Percentiles rank a stretch among this genome's conserved stretches.
Evolutionary conservation across 805 yeast species (phyloP).

Genomic region (Candida endomychidarum): DNA sequence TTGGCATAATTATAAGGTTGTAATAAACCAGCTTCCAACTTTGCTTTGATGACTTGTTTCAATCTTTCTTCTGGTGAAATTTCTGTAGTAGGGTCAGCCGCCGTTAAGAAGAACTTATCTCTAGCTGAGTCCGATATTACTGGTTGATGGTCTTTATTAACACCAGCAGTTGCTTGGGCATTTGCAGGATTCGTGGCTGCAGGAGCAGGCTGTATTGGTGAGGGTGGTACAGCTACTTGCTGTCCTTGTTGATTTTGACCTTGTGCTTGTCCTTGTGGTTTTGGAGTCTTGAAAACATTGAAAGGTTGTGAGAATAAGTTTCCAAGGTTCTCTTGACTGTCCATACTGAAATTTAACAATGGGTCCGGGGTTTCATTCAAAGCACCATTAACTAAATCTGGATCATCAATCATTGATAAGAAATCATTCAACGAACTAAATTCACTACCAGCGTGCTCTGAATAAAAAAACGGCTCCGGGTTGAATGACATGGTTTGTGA

Average conservation of each 20-base stretch:
- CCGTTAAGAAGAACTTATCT: conserved; percentile 91
- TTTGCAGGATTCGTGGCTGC: too few species aligned
- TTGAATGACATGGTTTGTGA: conserved; percentile 44
- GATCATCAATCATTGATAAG: conserved; percentile 85
- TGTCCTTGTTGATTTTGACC: too few species aligned
- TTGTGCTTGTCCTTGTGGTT: conserved; percentile 8
- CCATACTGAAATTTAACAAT: conserved; percentile 24
- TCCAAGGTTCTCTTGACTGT: conserved; percentile 11
- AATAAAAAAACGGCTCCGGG: conserved; percentile 77
- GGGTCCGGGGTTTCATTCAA: conserved; percentile 25
- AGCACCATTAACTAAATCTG: conserved; percentile 57
- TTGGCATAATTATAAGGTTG: conserved; percentile 93
- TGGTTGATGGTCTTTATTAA: conserved; percentile 30
- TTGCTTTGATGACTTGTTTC: conserved; percentile 91
- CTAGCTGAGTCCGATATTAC: conserved; percentile 73
- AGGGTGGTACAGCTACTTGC: conserved; percentile 3
- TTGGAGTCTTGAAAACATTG: conserved; percentile 12
- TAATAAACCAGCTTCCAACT: conserved; percentile 86
- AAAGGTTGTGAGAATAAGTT: conserved; percentile 28
- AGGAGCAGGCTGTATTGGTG: conserved; percentile 7
- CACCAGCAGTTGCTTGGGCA: too few species aligned
- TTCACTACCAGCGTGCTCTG: conserved; percentile 92
- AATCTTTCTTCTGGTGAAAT: conserved; percentile 91
- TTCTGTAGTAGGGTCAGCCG: conserved; percentile 95
- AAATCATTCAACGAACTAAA: conserved; percentile 88